Conservation (phyloP, 2,329 filamentous ascomycete genomes). For the Podosphaera xanthii region DNA sequence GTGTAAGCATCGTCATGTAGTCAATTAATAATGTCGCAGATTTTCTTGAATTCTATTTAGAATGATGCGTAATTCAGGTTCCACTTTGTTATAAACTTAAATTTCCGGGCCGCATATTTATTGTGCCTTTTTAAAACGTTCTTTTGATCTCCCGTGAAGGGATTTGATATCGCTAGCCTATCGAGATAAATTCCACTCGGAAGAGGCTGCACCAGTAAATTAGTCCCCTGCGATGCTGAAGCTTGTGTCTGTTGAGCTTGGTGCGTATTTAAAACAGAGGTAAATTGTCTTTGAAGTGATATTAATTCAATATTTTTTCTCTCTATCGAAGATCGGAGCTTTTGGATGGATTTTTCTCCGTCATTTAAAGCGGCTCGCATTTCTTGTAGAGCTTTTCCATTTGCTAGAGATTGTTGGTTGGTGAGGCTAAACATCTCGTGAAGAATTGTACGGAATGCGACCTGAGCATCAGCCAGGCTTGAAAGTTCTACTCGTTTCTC, state of each 20-base stretch:
- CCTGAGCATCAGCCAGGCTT: not conserved
- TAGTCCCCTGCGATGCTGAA: not conserved
- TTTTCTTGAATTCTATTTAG: not conserved
- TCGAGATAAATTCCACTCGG: not conserved
- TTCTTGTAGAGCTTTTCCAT: not conserved
- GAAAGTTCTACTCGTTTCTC: too few relatives aligned
- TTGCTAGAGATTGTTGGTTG: not conserved
- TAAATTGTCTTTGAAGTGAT: not conserved
- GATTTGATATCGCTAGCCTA: not conserved
- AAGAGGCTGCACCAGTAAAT: not conserved
- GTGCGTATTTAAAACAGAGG: not conserved
- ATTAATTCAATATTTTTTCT: not conserved
- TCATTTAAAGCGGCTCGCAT: not conserved
- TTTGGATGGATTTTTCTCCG: not conserved
- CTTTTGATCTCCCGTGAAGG: not conserved
- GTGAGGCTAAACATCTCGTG: not conserved
- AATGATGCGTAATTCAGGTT: not conserved
- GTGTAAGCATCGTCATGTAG: not conserved
- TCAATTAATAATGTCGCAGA: not conserved
- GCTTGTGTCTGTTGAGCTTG: not conserved
- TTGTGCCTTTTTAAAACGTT: not conserved
- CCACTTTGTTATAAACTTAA: not conserved
- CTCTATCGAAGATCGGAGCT: not conserved
- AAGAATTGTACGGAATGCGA: not conserved
- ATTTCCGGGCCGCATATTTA: not conserved